Evolutionary conservation across 2,329 filamentous ascomycete genomes (phyloP).

Genomic region (Penicillium sp.): DNA sequence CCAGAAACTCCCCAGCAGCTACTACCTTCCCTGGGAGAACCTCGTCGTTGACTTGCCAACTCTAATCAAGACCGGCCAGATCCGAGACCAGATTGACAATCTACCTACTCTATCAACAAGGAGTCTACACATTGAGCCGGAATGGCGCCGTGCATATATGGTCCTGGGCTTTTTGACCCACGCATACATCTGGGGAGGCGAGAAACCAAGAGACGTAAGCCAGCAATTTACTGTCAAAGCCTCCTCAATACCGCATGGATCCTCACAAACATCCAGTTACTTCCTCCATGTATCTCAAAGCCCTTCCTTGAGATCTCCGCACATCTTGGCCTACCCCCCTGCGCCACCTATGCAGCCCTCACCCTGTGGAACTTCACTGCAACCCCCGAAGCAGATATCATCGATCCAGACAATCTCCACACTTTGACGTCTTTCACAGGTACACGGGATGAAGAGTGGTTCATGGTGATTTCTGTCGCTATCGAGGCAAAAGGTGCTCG

Average conservation of each 20-base stretch:
- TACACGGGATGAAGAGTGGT: constrained; percentile 43
- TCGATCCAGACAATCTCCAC: constrained; percentile 34
- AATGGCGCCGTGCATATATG: constrained; percentile 81
- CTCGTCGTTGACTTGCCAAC: constrained; percentile 70
- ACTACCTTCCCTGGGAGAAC: constrained; percentile 88
- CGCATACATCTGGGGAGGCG: constrained; percentile 77
- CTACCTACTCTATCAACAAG: constrained; percentile 73
- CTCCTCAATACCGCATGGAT: neutral
- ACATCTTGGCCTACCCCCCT: constrained; percentile 37
- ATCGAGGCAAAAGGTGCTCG: constrained; percentile 49
- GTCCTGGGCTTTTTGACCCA: constrained; percentile 71
- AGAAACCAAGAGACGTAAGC: constrained; percentile 60
- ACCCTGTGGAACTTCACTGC: constrained; percentile 38
- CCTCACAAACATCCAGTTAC: constrained; percentile 17
- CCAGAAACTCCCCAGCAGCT: constrained; percentile 66
- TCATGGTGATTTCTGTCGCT: constrained; percentile 49
- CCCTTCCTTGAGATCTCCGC: constrained; percentile 36
- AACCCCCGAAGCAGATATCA: constrained; percentile 24
- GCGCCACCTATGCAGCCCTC: constrained; percentile 41
- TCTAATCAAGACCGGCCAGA: constrained; percentile 67
- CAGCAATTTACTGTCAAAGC: neutral
- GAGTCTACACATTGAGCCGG: constrained; percentile 67
- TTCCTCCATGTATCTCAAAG: constrained; percentile 34
- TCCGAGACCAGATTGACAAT: constrained; percentile 67
- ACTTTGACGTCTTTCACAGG: constrained; percentile 36